A percentile compares a stretch with the other conserved stretches of the same genome.
Evolutionary conservation across 2,329 filamentous ascomycete genomes (phyloP).

Genomic region (Ramularia endophylla): DNA sequence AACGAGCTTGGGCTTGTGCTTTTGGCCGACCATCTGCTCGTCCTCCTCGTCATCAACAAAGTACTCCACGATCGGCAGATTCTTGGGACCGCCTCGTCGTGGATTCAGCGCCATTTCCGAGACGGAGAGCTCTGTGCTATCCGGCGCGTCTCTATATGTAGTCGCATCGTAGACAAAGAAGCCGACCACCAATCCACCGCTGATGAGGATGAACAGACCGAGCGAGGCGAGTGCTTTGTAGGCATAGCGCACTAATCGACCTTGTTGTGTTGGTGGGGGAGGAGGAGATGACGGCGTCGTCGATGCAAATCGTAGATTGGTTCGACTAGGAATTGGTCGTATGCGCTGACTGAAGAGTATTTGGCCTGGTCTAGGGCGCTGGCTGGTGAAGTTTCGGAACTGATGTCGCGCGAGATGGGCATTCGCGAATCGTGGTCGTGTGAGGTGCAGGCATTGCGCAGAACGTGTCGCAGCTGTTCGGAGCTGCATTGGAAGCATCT

Average conservation of each 20-base stretch:
- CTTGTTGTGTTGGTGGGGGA: slow-evolving; percentile 21
- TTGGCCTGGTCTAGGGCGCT: not conserved
- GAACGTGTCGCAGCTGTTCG: too few species aligned
- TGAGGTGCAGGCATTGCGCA: too few species aligned
- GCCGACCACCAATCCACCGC: slow-evolving; percentile 63
- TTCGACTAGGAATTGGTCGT: not conserved
- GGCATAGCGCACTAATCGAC: slow-evolving; percentile 45
- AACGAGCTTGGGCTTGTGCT: slow-evolving; percentile 87
- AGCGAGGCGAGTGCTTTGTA: slow-evolving; percentile 66
- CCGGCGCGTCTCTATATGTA: slow-evolving; percentile 72
- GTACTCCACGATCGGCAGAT: slow-evolving; percentile 82
- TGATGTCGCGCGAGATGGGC: too few species aligned
- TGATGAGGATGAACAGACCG: slow-evolving; percentile 68
- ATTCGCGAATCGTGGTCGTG: too few species aligned
- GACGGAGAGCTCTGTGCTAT: slow-evolving; percentile 69
- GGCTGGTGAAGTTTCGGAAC: not conserved
- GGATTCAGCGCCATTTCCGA: slow-evolving; percentile 77
- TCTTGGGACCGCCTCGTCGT: slow-evolving; percentile 82
- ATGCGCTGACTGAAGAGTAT: not conserved
- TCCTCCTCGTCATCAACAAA: slow-evolving; percentile 85
- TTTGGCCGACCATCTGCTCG: slow-evolving; percentile 61
- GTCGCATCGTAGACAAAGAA: slow-evolving; percentile 94
- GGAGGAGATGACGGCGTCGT: slow-evolving; percentile 8
- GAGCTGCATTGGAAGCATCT: too few species aligned
- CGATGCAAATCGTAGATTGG: slow-evolving; percentile 18